phyloP scores from a whole-genome alignment of 345 rosid genomes.

The Limnanthes douglasii region DNA sequence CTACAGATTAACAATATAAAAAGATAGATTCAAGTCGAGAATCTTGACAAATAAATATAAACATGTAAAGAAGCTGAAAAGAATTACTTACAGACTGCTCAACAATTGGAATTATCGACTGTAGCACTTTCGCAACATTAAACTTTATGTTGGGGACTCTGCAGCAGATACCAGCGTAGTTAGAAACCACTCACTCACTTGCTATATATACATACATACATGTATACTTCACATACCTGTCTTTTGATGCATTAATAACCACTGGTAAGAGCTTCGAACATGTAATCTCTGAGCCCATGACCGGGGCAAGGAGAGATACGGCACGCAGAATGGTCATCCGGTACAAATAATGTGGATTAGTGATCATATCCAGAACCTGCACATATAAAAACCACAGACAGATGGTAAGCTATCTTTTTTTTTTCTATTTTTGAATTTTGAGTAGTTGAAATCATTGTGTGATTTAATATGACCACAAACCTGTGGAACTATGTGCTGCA shows the following conservation, averaged over 20 bases:
- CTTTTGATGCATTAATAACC: slow-evolving; percentile 70
- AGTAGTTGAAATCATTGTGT: too few relatives aligned
- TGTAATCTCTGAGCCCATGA: slow-evolving; percentile 76
- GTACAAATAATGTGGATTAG: slow-evolving; percentile 76
- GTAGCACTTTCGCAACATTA: slow-evolving; percentile 91
- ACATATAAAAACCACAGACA: not conserved
- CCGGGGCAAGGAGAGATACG: slow-evolving; percentile 79
- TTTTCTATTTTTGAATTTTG: too few relatives aligned
- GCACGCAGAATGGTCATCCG: slow-evolving; percentile 83
- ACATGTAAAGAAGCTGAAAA: not conserved
- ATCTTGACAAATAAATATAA: too few relatives aligned
- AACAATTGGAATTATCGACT: slow-evolving; percentile 67
- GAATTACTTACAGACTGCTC: slow-evolving; percentile 60
- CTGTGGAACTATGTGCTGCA: slow-evolving; percentile 96
- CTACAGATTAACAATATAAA: too few relatives aligned
- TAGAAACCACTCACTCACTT: too few relatives aligned
- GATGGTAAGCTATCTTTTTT: too few relatives aligned
- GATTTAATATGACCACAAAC: slow-evolving; percentile 16
- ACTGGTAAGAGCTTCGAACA: slow-evolving; percentile 75
- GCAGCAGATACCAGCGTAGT: slow-evolving; percentile 9
- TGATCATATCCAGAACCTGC: slow-evolving; percentile 81
- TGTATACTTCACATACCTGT: slow-evolving; percentile 72
- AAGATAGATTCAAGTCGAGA: too few relatives aligned
- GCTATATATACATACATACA: too few relatives aligned
- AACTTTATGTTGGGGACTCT: slow-evolving; percentile 98